phyloP scores from a whole-genome alignment of 2,329 filamentous ascomycete species.

The Colletotrichum chlorophyti region DNA sequence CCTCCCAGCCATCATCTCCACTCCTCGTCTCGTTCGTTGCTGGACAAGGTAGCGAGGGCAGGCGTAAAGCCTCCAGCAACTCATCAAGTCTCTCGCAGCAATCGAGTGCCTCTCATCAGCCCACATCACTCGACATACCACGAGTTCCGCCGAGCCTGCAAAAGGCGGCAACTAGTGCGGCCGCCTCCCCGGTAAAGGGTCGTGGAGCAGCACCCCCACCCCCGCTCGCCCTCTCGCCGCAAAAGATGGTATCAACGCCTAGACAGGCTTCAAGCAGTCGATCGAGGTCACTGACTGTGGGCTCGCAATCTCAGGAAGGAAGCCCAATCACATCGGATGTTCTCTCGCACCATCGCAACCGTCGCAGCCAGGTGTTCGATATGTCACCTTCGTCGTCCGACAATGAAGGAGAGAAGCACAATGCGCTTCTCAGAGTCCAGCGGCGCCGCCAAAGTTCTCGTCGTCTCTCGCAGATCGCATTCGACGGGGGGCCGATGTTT shows the following conservation, averaged over 20 bases:
- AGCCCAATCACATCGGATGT: constrained; percentile 75
- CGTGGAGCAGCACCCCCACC: constrained; percentile 57
- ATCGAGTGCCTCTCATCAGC: constrained; percentile 71
- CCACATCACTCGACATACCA: constrained; percentile 75
- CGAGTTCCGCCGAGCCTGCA: constrained; percentile 66
- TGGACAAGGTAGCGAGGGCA: constrained; percentile 76
- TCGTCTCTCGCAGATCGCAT: constrained; percentile 87
- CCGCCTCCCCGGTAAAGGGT: constrained; percentile 63
- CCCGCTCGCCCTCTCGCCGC: constrained; percentile 64
- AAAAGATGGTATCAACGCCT: constrained; percentile 67
- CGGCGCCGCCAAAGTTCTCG: constrained; percentile 94
- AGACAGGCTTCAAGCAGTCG: constrained; percentile 71
- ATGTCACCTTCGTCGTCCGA: constrained; percentile 97
- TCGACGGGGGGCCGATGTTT: constrained; percentile 85
- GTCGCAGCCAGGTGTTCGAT: constrained; percentile 92
- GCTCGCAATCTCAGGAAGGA: constrained; percentile 93
- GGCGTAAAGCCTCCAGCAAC: constrained; percentile 91
- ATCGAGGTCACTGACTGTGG: constrained; percentile 88
- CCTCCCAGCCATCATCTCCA: constrained; percentile 73
- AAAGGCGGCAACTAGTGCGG: constrained; percentile 61
- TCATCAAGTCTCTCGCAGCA: constrained; percentile 85
- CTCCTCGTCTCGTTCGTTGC: constrained; percentile 97
- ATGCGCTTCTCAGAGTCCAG: constrained; percentile 89
- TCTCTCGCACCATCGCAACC: constrained; percentile 80
- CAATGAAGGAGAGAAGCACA: constrained; percentile 92